A percentile compares a stretch with the other conserved stretches of the same genome.
These are phyloP conservation scores for Aspergillus pseudoterreus DNA, from an alignment of 2,329 filamentous ascomycete species.

Conservation along the genomic window DNA sequence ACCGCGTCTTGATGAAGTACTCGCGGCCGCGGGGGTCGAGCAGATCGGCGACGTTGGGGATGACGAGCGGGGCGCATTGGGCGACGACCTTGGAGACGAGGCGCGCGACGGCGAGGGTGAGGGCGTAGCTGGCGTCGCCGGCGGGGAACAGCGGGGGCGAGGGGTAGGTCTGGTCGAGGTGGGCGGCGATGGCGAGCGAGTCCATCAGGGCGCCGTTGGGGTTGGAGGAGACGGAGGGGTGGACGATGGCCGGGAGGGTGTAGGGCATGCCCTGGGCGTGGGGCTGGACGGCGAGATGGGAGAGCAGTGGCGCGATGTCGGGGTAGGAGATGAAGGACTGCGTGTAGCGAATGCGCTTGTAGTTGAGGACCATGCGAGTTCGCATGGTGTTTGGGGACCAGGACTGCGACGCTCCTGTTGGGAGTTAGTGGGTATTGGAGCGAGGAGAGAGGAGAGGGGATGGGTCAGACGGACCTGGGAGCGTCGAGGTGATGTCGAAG, in stretches of 20 bases:
- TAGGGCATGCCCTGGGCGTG: constrained; percentile 16
- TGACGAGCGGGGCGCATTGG: constrained; percentile 11
- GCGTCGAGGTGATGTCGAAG: constrained; percentile 29
- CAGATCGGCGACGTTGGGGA: constrained; percentile 20
- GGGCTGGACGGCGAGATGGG: constrained; percentile 20
- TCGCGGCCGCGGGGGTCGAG: constrained; percentile 27
- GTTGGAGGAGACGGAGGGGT: constrained; percentile 23
- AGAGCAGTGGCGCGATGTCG: constrained; percentile 26
- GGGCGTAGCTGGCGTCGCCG: constrained; percentile 30
- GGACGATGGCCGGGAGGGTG: constrained; percentile 33
- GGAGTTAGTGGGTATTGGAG: background rate
- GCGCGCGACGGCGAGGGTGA: constrained; percentile 21
- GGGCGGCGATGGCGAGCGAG: constrained; percentile 29
- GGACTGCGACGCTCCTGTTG: constrained; percentile 26
- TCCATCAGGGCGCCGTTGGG: constrained; percentile 28
- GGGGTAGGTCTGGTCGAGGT: constrained; percentile 29
- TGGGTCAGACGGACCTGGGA: constrained; percentile 19
- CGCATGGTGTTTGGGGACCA: constrained; percentile 28
- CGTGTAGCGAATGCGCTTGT: constrained; percentile 24
- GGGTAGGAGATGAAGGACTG: constrained; percentile 26
- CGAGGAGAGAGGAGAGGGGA: background rate
- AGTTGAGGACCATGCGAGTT: constrained; percentile 23
- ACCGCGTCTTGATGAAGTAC: constrained; percentile 30
- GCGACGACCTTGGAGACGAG: constrained; percentile 6
- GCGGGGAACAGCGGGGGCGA: constrained; percentile 30